Percentiles rank a stretch among this genome's conserved stretches.
These are phyloP conservation scores for Crucihimalaya himalaica DNA, from an alignment of 345 rosid genomes.

Conservation along the genomic window DNA sequence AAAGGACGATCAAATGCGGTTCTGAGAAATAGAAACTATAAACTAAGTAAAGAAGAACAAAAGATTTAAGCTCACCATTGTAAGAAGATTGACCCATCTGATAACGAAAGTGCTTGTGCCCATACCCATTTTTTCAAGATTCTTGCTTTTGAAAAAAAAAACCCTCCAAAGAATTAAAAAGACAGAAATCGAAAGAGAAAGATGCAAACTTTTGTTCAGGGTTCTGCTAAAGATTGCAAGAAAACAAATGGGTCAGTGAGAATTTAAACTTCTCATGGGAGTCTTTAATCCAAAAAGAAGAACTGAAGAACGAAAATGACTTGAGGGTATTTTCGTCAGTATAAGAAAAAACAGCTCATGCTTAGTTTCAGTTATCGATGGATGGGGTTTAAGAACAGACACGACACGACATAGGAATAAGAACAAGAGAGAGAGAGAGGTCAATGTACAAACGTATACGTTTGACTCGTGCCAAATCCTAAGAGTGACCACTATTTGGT, in stretches of 20 bases:
- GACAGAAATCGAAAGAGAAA: conserved; percentile 7
- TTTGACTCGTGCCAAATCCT: conserved; percentile 34
- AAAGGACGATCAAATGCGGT: neutral
- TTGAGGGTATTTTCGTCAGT: conserved; percentile 41
- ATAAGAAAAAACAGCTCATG: conserved; percentile 32
- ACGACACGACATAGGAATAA: conserved; percentile 36
- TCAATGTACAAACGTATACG: conserved; percentile 41
- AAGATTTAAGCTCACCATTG: conserved; percentile 57
- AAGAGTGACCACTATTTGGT: conserved; percentile 14
- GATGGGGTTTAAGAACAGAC: conserved; percentile 37
- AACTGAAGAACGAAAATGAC: conserved; percentile 11
- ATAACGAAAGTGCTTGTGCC: conserved; percentile 85
- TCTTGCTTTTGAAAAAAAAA: neutral
- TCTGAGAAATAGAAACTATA: too few relatives aligned
- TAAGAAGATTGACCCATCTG: conserved; percentile 93
- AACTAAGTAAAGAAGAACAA: conserved; percentile 14
- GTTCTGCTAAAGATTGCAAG: conserved; percentile 11
- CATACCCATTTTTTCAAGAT: conserved; percentile 58
- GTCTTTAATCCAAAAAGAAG: conserved; percentile 18
- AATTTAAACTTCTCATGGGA: conserved; percentile 28
- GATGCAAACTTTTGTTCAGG: conserved; percentile 22
- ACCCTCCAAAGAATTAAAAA: conserved; percentile 1
- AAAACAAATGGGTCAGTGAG: conserved; percentile 27
- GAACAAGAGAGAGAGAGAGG: conserved; percentile 18
- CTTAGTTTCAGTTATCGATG: conserved; percentile 32